A percentile compares a stretch with the other conserved stretches of the same genome.
Conservation (phyloP, 2,329 filamentous ascomycete species). For the Dactylellina cionopaga region DNA sequence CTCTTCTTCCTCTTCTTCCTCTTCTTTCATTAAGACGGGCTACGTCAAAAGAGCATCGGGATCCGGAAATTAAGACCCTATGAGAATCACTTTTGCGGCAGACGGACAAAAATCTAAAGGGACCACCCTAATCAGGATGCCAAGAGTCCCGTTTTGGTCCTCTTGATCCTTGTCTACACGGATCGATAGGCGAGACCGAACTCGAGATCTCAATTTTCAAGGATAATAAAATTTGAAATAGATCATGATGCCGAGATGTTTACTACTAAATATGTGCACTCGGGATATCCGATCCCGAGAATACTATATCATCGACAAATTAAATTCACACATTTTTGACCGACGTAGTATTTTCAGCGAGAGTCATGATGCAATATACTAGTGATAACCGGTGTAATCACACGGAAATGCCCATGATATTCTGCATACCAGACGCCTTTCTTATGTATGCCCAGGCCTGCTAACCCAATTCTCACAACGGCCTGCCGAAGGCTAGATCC, state of each 20-base stretch:
- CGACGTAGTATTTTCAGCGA: not conserved
- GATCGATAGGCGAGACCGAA: constrained; percentile 28
- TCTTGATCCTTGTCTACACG: constrained; percentile 32
- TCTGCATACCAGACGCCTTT: constrained; percentile 9
- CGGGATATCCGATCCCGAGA: not conserved
- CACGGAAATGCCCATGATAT: constrained; percentile 19
- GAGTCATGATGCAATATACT: constrained; percentile 29
- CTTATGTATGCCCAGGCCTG: constrained; percentile 12
- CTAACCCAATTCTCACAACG: constrained; percentile 14
- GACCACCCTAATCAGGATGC: constrained; percentile 10
- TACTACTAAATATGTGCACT: no score
- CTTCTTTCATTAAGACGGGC: not conserved
- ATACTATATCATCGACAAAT: not conserved
- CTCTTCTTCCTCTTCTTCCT: no score
- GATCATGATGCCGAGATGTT: no score
- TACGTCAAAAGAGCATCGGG: constrained; percentile 41
- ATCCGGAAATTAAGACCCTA: constrained; percentile 39
- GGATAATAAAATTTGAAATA: not conserved
- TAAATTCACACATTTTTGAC: not conserved
- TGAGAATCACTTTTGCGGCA: constrained; percentile 16
- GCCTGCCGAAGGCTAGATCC: constrained; percentile 11
- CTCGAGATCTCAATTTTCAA: constrained; percentile 9
- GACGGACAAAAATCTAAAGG: constrained; percentile 12
- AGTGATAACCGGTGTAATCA: constrained; percentile 5
- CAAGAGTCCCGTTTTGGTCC: constrained; percentile 9